Percentiles rank a stretch among this genome's conserved stretches.
These are phyloP conservation scores for Ananas comosus DNA, from an alignment of 176 grass and related monocot species.

Conservation along the genomic window DNA sequence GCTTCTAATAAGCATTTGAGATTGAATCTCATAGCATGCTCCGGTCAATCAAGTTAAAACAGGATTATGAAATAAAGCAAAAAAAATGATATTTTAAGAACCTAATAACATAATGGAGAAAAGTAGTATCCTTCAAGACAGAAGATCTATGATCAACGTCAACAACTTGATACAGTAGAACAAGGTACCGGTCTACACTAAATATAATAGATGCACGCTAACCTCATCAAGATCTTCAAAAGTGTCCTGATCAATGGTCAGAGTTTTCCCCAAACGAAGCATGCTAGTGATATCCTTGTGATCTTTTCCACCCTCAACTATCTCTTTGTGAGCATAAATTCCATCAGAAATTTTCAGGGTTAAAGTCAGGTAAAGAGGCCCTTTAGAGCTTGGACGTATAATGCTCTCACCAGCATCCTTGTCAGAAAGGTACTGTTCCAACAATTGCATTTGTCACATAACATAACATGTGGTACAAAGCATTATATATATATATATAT, in stretches of 20 bases:
- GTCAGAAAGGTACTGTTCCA: slow-evolving; percentile 64
- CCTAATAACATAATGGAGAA: no score
- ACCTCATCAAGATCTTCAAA: slow-evolving; percentile 99
- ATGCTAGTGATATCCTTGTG: slow-evolving; percentile 93
- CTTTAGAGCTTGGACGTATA: slow-evolving; percentile 75
- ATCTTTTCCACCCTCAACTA: slow-evolving; percentile 89
- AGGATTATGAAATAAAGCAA: no score
- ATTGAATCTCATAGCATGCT: no score
- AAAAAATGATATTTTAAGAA: no score
- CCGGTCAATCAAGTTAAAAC: no score
- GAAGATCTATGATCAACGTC: no score
- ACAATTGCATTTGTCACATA: not conserved
- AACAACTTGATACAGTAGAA: not conserved
- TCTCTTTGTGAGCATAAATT: slow-evolving; percentile 89
- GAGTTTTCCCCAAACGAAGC: slow-evolving; percentile 83
- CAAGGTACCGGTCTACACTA: not conserved
- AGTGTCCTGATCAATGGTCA: slow-evolving; percentile 78
- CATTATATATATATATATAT: not conserved
- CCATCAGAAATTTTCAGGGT: slow-evolving; percentile 87
- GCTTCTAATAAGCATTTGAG: no score
- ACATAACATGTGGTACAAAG: not conserved
- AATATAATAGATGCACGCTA: slow-evolving; percentile 15
- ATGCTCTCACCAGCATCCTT: slow-evolving; percentile 89
- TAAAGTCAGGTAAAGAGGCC: slow-evolving; percentile 76
- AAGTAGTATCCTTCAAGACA: no score